A percentile compares a stretch with the other conserved stretches of the same genome.
phyloP scores from a whole-genome alignment of 306 rosid species.

The Albizia julibrissin region DNA sequence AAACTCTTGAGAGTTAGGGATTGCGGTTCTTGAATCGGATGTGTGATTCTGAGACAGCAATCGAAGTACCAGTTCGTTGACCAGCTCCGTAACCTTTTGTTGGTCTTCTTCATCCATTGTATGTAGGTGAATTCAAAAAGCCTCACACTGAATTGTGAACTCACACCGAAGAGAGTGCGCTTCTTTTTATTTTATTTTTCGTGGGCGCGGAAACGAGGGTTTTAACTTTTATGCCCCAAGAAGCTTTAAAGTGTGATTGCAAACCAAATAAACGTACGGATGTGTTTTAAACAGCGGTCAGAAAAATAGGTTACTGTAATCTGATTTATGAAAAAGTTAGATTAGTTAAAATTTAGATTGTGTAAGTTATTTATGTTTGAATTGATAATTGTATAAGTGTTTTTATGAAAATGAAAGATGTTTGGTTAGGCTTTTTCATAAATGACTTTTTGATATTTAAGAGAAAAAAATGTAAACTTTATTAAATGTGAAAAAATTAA shows the following conservation, averaged over 20 bases:
- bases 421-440: too few species aligned
- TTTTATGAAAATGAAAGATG: too few species aligned
- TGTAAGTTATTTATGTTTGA: too few species aligned
- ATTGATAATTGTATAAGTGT: too few species aligned
- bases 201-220: constrained; percentile 33
- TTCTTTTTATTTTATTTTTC: not conserved
- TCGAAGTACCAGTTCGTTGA: constrained; percentile 74
- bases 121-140: not conserved
- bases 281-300: too few species aligned
- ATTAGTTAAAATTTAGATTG: too few species aligned
- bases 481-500: too few species aligned
- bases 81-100: constrained; percentile 83
- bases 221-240: not conserved
- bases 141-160: not conserved
- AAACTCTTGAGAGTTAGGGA: constrained; percentile 57
- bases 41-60: constrained; percentile 54
- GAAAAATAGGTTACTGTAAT: too few species aligned
- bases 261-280: not conserved
- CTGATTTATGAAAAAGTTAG: too few species aligned
- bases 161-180: not conserved
- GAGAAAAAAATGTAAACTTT: too few species aligned
- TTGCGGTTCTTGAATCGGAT: constrained; percentile 43
- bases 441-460: too few species aligned
- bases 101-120: constrained; percentile 87
- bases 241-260: not conserved